Evolutionary conservation across 2,329 filamentous ascomycete genomes (phyloP).

Genomic region (Phoma sp.): DNA sequence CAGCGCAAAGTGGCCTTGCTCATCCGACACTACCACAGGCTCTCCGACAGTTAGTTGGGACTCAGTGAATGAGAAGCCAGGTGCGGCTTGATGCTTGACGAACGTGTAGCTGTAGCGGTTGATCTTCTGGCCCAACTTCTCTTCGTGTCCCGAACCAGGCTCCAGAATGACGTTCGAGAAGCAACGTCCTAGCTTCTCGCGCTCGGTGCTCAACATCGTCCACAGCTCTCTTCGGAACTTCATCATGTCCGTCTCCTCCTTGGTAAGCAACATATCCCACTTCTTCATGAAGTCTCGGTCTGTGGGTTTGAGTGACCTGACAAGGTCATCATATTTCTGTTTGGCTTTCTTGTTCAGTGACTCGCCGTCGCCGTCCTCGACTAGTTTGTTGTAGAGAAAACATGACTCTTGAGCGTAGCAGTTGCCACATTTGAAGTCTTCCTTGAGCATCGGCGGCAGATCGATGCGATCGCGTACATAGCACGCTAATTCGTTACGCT

Average conservation of each 20-base stretch:
- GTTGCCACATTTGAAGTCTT: constrained; percentile 78
- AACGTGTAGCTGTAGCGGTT: constrained; percentile 91
- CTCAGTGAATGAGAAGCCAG: constrained; percentile 84
- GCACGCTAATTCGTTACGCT: constrained; percentile 87
- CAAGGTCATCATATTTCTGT: constrained; percentile 80
- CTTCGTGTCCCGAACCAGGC: constrained; percentile 75
- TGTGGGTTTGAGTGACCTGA: constrained; percentile 75
- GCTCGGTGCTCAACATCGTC: constrained; percentile 91
- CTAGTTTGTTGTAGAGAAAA: constrained; percentile 91
- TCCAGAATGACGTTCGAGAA: constrained; percentile 88
- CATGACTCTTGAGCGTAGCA: constrained; percentile 93
- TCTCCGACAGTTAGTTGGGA: constrained; percentile 88
- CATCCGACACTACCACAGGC: constrained; percentile 95
- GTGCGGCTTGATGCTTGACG: constrained; percentile 68
- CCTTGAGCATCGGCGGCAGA: constrained; percentile 85
- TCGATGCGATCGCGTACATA: constrained; percentile 83
- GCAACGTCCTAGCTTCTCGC: constrained; percentile 87
- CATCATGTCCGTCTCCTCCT: constrained; percentile 90
- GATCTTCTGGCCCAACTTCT: constrained; percentile 77
- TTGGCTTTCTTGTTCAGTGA: constrained; percentile 81
- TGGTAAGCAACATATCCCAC: constrained; percentile 92
- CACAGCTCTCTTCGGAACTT: constrained; percentile 89
- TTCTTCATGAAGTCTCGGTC: constrained; percentile 89
- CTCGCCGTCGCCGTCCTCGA: constrained; percentile 82
- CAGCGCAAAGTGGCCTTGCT: constrained; percentile 91